Base-by-base conservation (phyloP, 768 basidiomycete genomes). In the Amanita muscaria region DNA sequence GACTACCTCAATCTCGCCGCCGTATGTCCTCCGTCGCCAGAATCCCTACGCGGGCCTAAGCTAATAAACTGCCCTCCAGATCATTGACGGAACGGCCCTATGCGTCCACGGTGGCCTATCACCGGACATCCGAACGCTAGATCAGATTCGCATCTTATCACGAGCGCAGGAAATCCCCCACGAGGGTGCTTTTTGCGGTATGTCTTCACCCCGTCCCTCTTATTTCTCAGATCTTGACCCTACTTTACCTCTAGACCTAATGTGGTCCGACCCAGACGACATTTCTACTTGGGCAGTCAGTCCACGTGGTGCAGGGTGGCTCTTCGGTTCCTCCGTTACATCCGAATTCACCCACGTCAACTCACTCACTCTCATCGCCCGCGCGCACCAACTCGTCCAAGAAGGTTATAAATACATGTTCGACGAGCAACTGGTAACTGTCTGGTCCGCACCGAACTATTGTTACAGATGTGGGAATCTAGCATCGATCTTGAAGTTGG, bases 381-480 rank as follows among this genome's bases (percentile, higher is more conserved):
- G 94, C 27, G 94, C 94, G 1, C 94, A 98, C 61, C 94, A 98
- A 58, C 80, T 98, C 15, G 94, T 97, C 1, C 90, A 93, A 61
- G 90, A 93, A 62, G 90, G 91, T 1, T 92, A 77, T 67, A 98
- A 97, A 66, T 83, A 92, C 59, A 94, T 97, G 94, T 96, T 97
- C 54, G 88, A 96, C 58, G 77, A 83, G 49, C 74, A 82, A 51
- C 85, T 94, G 15, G 90, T 92, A 10, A 94, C 90, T 0, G 90
- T 94, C 8, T 94, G 90, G 90, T 83, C 80, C 4, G 90, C 90
- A 40, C 88, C 88, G 23, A 93, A 90, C 56, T 90, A 90, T 58
- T 92, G 72, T 49, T 76, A 74, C 49, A 62, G 69, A 23, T 89
- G 89, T 56, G 90, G 93, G 12, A 98, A 98, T 52, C 72, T 88